Conservation (phyloP, 2,329 filamentous ascomycete species). For the Colletotrichum sp. region DNA sequence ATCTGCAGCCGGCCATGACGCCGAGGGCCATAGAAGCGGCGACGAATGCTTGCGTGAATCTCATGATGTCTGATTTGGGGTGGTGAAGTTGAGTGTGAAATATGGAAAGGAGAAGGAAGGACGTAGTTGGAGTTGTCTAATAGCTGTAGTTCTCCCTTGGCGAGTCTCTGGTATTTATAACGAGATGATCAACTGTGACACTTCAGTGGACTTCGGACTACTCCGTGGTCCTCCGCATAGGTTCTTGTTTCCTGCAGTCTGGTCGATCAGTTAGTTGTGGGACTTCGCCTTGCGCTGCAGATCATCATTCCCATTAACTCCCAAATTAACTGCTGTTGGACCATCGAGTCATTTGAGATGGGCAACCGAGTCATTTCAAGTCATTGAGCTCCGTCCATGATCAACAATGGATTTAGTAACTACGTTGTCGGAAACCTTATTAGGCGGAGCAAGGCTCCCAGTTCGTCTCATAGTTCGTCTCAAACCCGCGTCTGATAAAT, state of each 20-base stretch:
- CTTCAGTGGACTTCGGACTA: background rate
- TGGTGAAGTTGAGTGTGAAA: background rate
- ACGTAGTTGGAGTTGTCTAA: background rate
- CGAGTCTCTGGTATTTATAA: background rate
- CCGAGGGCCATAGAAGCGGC: background rate
- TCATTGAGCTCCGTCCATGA: background rate
- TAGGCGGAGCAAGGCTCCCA: background rate
- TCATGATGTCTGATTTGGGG: background rate
- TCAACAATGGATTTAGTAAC: background rate
- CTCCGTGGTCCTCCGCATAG: background rate
- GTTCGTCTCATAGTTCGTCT: background rate
- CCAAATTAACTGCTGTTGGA: background rate
- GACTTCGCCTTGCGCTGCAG: background rate
- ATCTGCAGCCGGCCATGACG: background rate
- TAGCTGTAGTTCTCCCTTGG: fast-evolving
- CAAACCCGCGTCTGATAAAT: background rate
- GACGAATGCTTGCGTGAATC: background rate
- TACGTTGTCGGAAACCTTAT: background rate
- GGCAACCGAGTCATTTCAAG: background rate
- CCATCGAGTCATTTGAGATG: background rate
- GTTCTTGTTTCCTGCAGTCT: background rate
- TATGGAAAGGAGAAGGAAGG: background rate
- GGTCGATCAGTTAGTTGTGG: background rate
- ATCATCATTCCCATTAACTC: background rate
- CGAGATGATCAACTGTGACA: background rate